Percentiles rank a stretch among this genome's conserved stretches.
Evolutionary conservation across 306 rosid species (phyloP).

Genomic region (Inga leiocalycina): DNA sequence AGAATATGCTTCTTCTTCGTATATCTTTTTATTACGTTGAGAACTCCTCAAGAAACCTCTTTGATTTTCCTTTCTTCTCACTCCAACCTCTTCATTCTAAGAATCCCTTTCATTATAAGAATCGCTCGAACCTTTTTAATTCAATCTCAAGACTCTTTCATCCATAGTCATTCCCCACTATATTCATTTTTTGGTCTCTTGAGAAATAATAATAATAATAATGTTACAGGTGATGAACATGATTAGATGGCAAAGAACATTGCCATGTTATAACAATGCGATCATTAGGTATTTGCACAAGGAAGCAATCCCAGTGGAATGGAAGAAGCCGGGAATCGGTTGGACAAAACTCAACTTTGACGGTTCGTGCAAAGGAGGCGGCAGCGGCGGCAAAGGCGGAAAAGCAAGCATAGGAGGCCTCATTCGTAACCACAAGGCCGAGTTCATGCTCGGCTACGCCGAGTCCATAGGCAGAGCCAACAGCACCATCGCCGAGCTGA

Average conservation of each 20-base stretch:
- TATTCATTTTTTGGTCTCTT: too few species aligned
- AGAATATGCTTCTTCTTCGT: conserved; percentile 52
- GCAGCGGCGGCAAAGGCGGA: conserved; percentile 31
- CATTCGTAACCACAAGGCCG: conserved; percentile 65
- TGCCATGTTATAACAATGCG: background rate
- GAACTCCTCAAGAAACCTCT: conserved; percentile 33
- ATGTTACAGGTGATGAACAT: conserved; percentile 46
- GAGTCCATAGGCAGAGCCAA: conserved; percentile 69
- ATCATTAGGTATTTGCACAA: conserved; percentile 44
- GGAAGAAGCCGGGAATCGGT: conserved; percentile 72
- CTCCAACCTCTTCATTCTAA: conserved; percentile 50
- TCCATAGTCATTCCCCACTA: background rate
- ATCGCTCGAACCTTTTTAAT: background rate
- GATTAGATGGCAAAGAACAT: conserved; percentile 41
- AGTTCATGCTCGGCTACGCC: conserved; percentile 69
- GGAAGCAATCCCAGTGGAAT: conserved; percentile 60
- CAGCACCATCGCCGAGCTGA: conserved; percentile 62
- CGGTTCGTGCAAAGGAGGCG: conserved; percentile 57
- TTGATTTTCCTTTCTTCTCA: conserved; percentile 42
- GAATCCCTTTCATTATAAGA: conserved; percentile 23
- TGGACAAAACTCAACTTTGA: conserved; percentile 77
- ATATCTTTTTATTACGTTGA: conserved; percentile 9
- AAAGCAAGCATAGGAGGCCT: conserved; percentile 75
- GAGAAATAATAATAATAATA: background rate
- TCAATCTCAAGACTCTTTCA: background rate